A percentile compares a stretch with the other conserved stretches of the same genome.
Conservation (phyloP, 495 filamentous ascomycete genomes). For the Neurospora sublineolata region DNA sequence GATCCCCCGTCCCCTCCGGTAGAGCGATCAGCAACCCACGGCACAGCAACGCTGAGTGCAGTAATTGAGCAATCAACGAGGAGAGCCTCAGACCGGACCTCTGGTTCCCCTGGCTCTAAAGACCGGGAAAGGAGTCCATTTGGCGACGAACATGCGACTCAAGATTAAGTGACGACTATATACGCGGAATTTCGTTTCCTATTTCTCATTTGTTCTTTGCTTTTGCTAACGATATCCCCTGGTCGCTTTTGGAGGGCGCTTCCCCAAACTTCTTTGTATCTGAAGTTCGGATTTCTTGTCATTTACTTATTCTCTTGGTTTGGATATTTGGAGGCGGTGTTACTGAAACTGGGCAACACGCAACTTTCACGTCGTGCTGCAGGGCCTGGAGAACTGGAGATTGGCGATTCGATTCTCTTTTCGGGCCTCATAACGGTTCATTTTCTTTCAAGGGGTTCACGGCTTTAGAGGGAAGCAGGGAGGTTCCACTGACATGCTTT, state of each 20-base stretch:
- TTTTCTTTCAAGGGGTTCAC: not conserved
- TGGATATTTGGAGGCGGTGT: not conserved
- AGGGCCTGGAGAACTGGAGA: not conserved
- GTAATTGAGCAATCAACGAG: slow-evolving; percentile 41
- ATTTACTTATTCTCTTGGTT: not conserved
- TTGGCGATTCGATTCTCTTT: not conserved
- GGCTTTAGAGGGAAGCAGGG: not conserved
- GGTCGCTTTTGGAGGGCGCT: not conserved
- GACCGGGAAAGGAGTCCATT: slow-evolving; percentile 39
- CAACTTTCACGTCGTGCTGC: not conserved
- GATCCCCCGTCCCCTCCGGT: slow-evolving; percentile 30
- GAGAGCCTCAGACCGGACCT: slow-evolving; percentile 26
- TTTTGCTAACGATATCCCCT: slow-evolving; percentile 1
- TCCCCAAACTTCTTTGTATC: not conserved
- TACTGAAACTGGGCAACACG: not conserved
- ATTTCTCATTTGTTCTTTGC: not conserved
- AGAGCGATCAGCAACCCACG: slow-evolving; percentile 17
- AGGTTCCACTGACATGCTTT: not conserved
- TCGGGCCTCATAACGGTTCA: not conserved
- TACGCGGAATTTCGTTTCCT: not conserved
- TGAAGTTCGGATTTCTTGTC: not conserved
- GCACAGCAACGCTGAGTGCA: slow-evolving; percentile 37
- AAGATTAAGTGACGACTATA: slow-evolving; percentile 19
- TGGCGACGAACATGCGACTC: slow-evolving; percentile 43
- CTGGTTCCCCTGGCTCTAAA: slow-evolving; percentile 13